These are phyloP conservation scores for Arthrinium phaeospermum DNA, from an alignment of 2,329 filamentous ascomycete species.

Conservation along the genomic window DNA sequence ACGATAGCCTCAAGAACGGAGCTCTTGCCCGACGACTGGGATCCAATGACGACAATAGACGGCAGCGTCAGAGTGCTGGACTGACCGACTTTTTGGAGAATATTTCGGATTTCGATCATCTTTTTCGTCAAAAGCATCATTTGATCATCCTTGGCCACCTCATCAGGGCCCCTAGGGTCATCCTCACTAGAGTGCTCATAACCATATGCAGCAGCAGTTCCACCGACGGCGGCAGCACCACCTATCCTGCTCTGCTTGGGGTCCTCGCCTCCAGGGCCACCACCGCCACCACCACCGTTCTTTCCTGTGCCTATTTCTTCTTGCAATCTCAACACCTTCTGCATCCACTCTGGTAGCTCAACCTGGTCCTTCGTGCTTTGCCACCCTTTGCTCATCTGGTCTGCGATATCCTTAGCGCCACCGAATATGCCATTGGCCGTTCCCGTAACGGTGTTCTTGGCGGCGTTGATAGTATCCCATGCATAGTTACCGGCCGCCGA, in stretches of 20 bases:
- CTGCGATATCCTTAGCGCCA: slow-evolving; percentile 74
- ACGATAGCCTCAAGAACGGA: slow-evolving; percentile 97
- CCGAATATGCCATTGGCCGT: slow-evolving; percentile 74
- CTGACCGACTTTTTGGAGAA: slow-evolving; percentile 90
- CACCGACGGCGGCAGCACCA: slow-evolving; percentile 68
- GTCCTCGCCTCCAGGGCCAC: slow-evolving; percentile 56
- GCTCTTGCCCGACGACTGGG: slow-evolving; percentile 97
- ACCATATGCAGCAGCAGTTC: slow-evolving; percentile 79
- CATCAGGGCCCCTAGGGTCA: slow-evolving; percentile 64
- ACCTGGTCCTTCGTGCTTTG: slow-evolving; percentile 80
- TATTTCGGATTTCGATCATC: slow-evolving; percentile 98
- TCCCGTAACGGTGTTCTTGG: slow-evolving; percentile 72
- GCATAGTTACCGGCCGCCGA: slow-evolving; percentile 61
- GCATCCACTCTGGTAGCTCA: slow-evolving; percentile 77
- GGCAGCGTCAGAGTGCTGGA: slow-evolving; percentile 86
- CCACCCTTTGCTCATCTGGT: slow-evolving; percentile 82
- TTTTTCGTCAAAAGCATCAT: slow-evolving; percentile 99
- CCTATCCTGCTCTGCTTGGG: slow-evolving; percentile 64
- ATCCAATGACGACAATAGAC: slow-evolving; percentile 98
- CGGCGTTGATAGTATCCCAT: slow-evolving; percentile 75
- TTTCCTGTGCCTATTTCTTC: slow-evolving; percentile 61
- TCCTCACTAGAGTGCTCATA: slow-evolving; percentile 74
- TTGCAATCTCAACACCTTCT: slow-evolving; percentile 69
- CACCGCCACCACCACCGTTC: slow-evolving; percentile 50
- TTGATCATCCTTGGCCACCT: slow-evolving; percentile 86